Evolutionary conservation across 179 eudicot species (phyloP), one percentile per base, ranked within the genome.

Genomic region (Carnegiea gigantea): DNA sequence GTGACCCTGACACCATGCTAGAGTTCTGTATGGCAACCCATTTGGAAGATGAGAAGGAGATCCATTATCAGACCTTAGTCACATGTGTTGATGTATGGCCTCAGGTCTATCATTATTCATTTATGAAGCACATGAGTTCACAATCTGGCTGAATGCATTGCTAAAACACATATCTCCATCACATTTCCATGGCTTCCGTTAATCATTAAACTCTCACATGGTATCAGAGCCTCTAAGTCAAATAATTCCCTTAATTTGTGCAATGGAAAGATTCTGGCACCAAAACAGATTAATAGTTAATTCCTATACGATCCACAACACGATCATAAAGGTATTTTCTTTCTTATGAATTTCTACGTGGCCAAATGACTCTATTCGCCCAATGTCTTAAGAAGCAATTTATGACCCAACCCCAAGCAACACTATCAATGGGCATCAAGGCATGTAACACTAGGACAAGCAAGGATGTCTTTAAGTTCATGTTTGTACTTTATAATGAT

Each of bases 171-270:
- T 23, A 60, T 44, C 72, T 17, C 54, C 82, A 57, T 33, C 12
- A 57, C 11, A 38, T 53, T 13, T 23, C 54, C 5, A 5, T 11
- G 33, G 2, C 28, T 74, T 9, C n/a, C 18, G 9, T 30, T 28
- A 51, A 53, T 18, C 12, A 14, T 17, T 15, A 8, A 76, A 76
- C 13, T 76, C 15, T 13, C 49, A 26, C 78, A 76, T 76, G 78
- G 59, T 73, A 73, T 59, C 82, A 73, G 18, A 80, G 82, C 82
- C 71, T 2, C 7, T 73, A 11, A 73, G 17, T 59, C 30, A 80
- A 80, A 80, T 8, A 53, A 24, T 17, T 30, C 38, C 62, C 13
- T 0, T 26, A 54, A 44, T 40, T 59, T 51, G 65, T 11, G 53
- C 49, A 17, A 51, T 13, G 1, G 6, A 67, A n/a, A 60, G 0